Evolutionary conservation across 2,329 filamentous ascomycete genomes (phyloP).

Genomic region (Dissoconium aciculare): DNA sequence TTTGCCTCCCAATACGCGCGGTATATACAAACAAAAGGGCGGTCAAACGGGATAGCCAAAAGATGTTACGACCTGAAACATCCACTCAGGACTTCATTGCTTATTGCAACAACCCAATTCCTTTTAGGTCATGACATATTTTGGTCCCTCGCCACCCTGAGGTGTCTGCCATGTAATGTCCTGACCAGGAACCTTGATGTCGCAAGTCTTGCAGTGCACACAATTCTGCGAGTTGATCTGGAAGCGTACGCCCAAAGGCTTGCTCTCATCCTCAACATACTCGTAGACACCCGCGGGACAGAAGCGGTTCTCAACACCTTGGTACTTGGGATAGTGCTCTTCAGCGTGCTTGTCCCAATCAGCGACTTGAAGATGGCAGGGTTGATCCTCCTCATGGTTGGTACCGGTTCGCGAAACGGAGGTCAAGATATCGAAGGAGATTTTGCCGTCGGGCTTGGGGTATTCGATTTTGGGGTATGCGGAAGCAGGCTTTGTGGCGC

Average conservation of each 20-base stretch:
- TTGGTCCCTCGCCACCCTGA: slow-evolving; percentile 63
- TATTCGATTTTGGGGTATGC: slow-evolving; percentile 83
- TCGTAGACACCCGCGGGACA: slow-evolving; percentile 97
- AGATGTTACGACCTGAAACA: too few species aligned
- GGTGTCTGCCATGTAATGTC: slow-evolving; percentile 93
- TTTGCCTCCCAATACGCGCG: too few species aligned
- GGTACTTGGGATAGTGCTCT: slow-evolving; percentile 69
- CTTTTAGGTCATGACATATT: slow-evolving; percentile 46
- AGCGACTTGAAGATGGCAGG: slow-evolving; percentile 84
- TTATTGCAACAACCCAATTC: too few species aligned
- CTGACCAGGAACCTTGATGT: slow-evolving; percentile 93
- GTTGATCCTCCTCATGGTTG: slow-evolving; percentile 97
- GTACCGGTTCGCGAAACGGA: slow-evolving; percentile 90
- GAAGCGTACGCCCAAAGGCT: slow-evolving; percentile 79
- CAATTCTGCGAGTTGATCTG: slow-evolving; percentile 98
- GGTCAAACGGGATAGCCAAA: too few species aligned
- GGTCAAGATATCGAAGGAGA: slow-evolving; percentile 91
- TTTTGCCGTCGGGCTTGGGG: slow-evolving; percentile 86
- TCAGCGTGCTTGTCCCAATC: slow-evolving; percentile 87
- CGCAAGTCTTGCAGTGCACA: slow-evolving; percentile 98
- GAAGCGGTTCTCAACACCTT: slow-evolving; percentile 91
- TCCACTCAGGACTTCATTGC: too few species aligned
- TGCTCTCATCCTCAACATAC: slow-evolving; percentile 83
- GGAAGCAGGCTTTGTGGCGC: slow-evolving; percentile 64
- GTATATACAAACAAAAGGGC: too few species aligned